Evolutionary conservation across 1,284 basidiomycete genomes (phyloP).

Genomic region (Lentinus polychrous): DNA sequence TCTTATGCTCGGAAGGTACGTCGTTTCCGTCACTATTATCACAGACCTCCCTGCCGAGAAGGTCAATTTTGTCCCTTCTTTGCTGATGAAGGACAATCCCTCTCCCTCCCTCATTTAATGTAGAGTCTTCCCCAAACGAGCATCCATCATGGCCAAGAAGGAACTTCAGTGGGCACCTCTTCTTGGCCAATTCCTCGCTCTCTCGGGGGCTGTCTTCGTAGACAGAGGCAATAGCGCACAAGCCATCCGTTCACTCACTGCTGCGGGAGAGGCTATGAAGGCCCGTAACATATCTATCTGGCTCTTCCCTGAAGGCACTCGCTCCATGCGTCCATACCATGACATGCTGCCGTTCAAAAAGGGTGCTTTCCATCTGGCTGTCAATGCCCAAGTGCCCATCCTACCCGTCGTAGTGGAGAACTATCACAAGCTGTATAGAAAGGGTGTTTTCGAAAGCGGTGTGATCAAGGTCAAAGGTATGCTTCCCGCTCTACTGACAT

Average conservation of each 20-base stretch:
- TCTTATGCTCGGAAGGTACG: conserved; percentile 75
- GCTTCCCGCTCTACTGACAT: not conserved
- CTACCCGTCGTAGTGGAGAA: conserved; percentile 93
- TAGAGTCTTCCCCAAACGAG: conserved; percentile 79
- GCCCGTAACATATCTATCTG: conserved; percentile 68
- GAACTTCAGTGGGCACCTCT: conserved; percentile 82
- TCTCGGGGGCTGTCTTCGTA: conserved; percentile 92
- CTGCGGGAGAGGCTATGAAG: conserved; percentile 83
- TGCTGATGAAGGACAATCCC: not conserved
- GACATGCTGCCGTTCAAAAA: conserved; percentile 91
- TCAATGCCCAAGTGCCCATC: conserved; percentile 85
- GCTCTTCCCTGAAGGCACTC: conserved; percentile 93
- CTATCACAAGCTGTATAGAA: conserved; percentile 82
- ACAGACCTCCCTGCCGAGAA: conserved; percentile 2
- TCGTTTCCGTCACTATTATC: not conserved
- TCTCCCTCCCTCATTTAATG: conserved; percentile 4
- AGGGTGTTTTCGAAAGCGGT: conserved; percentile 74
- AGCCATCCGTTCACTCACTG: conserved; percentile 73
- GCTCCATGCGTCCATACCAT: conserved; percentile 62
- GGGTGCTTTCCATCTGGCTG: conserved; percentile 94
- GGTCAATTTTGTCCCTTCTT: conserved; percentile 1
- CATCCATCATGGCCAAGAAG: conserved; percentile 92
- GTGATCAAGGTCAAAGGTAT: conserved; percentile 78
- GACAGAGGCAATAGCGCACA: conserved; percentile 78
- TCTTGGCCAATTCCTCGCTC: conserved; percentile 87